phyloP scores from a whole-genome alignment of 805 yeast genomes.

The Candida ficus region DNA sequence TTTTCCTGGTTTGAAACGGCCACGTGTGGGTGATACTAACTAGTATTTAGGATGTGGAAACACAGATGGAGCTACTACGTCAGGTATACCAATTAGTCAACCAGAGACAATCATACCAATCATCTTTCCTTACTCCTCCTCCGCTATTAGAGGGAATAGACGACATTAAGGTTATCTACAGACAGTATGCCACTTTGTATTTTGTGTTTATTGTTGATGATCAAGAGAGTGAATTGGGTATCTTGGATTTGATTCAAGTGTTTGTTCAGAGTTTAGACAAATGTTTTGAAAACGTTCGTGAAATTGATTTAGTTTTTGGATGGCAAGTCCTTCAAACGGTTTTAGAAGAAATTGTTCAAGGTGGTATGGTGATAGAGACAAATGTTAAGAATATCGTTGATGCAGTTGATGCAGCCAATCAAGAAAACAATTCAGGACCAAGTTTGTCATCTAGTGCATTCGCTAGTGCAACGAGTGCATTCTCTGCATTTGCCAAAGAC shows the following conservation, averaged over 20 bases:
- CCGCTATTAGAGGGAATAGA: constrained; percentile 60
- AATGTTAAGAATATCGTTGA: constrained; percentile 75
- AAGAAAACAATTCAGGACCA: constrained; percentile 12
- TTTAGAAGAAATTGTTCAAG: constrained; percentile 87
- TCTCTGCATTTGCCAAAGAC: constrained; percentile 23
- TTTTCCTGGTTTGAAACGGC: too few relatives aligned
- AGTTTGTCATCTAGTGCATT: constrained; percentile 27
- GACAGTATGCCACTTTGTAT: constrained; percentile 93
- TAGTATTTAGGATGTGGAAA: constrained; percentile 66
- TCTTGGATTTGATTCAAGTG: constrained; percentile 89
- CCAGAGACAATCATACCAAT: constrained; percentile 66
- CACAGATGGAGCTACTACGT: constrained; percentile 72
- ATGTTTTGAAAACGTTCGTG: constrained; percentile 93
- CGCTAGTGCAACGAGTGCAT: constrained; percentile 26
- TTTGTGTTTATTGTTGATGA: constrained; percentile 95
- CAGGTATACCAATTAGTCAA: constrained; percentile 80
- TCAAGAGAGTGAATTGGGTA: constrained; percentile 92
- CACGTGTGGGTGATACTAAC: too few relatives aligned
- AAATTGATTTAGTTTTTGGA: constrained; percentile 93
- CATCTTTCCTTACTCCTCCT: constrained; percentile 89
- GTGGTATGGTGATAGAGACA: constrained; percentile 97
- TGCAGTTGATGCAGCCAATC: constrained; percentile 65
- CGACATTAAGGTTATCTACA: constrained; percentile 82
- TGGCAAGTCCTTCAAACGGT: constrained; percentile 96
- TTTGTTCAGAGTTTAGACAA: constrained; percentile 92